Evolutionary conservation across 306 rosid species (phyloP).

Genomic region (Casuarina cunninghamiana): DNA sequence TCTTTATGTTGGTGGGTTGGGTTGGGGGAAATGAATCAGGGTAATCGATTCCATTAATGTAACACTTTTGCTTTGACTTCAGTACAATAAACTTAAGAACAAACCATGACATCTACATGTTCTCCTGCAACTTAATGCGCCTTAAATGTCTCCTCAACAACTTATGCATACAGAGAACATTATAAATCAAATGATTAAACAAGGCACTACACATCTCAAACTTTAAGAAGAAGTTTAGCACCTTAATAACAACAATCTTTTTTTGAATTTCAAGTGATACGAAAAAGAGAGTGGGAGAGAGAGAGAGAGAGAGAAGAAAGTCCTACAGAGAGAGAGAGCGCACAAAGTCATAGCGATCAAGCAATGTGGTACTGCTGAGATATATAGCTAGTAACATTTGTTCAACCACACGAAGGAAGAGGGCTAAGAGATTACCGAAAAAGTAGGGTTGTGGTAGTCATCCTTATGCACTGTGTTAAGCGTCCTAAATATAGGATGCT

Average conservation of each 20-base stretch:
- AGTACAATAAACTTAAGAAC: not conserved
- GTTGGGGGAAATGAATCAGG: not conserved
- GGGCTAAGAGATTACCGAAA: conserved; percentile 52
- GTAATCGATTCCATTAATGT: not conserved
- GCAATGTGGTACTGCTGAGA: conserved; percentile 2
- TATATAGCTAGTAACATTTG: conserved; percentile 20
- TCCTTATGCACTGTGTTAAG: conserved; percentile 81
- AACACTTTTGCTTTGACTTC: not conserved
- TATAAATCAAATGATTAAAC: not conserved
- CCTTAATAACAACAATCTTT: not conserved
- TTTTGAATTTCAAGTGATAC: not conserved
- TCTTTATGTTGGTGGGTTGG: not conserved
- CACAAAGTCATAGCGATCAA: not conserved
- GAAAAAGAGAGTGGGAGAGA: not conserved
- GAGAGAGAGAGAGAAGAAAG: not conserved
- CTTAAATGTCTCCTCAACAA: not conserved
- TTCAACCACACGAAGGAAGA: conserved; percentile 24
- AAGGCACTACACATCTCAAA: not conserved
- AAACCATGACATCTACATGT: not conserved
- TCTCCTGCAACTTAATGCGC: not conserved
- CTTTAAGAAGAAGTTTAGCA: not conserved
- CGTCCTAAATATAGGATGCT: conserved; percentile 70
- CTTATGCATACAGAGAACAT: not conserved
- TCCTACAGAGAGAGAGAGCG: not conserved
- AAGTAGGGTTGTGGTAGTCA: conserved; percentile 95